Conservation (phyloP, 148 eudicot species). For the Selenicereus undatus region DNA sequence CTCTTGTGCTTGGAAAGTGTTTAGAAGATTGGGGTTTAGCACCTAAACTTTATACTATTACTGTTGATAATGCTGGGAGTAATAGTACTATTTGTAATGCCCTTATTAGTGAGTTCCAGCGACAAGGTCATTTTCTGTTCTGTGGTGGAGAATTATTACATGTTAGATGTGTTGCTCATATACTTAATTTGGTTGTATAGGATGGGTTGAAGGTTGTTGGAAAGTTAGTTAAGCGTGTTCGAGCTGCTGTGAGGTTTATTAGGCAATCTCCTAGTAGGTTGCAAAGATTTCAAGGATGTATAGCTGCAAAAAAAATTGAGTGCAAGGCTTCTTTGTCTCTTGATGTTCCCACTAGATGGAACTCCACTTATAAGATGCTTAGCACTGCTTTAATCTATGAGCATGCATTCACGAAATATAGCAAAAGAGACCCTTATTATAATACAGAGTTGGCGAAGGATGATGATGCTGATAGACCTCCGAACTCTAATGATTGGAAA, state of each 20-base stretch:
- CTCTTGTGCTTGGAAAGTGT: neutral
- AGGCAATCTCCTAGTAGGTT: too few species aligned
- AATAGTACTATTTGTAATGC: neutral
- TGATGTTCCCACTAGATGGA: too few species aligned
- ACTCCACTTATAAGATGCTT: too few species aligned
- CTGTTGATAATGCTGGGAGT: neutral
- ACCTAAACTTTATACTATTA: neutral
- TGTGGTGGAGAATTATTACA: neutral
- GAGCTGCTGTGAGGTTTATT: neutral
- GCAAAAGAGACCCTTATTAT: too few species aligned
- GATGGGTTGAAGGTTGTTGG: neutral
- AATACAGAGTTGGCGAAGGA: too few species aligned
- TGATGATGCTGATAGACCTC: too few species aligned
- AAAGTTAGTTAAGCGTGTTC: neutral
- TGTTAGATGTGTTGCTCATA: neutral
- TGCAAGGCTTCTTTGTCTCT: too few species aligned
- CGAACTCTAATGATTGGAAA: too few species aligned
- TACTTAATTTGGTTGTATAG: neutral
- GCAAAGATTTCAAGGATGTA: neutral
- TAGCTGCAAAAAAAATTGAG: too few species aligned
- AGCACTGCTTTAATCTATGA: too few species aligned
- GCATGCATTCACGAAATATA: too few species aligned
- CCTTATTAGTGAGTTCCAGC: neutral
- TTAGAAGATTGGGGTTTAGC: neutral
- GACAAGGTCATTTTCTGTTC: neutral